These are phyloP conservation scores for Luvunga scandens DNA, from an alignment of 345 rosid genomes.

Conservation along the genomic window DNA sequence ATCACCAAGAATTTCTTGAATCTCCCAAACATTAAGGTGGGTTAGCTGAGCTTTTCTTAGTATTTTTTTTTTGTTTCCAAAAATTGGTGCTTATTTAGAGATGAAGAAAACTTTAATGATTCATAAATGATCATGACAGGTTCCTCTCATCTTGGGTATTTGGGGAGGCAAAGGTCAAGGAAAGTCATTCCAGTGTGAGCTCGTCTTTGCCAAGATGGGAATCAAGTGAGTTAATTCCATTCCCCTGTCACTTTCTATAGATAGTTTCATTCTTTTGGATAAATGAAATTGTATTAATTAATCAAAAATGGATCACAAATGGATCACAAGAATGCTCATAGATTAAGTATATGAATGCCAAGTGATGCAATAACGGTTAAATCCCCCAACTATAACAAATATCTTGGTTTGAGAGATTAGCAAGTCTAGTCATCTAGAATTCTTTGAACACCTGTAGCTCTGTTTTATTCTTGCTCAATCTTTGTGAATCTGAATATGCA, in stretches of 20 bases:
- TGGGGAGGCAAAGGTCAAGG: slow-evolving; percentile 75
- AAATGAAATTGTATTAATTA: background rate
- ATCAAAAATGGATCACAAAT: background rate
- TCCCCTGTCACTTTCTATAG: background rate
- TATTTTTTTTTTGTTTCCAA: background rate
- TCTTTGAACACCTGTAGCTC: no score
- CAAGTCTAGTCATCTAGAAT: background rate
- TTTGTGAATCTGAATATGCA: slow-evolving; percentile 11
- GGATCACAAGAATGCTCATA: background rate
- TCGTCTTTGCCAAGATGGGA: slow-evolving; percentile 60
- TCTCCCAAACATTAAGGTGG: slow-evolving; percentile 52
- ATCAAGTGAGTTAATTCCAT: slow-evolving; percentile 35
- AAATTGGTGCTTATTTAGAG: background rate
- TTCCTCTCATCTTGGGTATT: slow-evolving; percentile 52
- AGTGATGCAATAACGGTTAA: background rate
- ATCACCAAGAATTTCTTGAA: slow-evolving; percentile 55
- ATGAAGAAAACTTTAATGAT: background rate
- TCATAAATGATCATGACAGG: slow-evolving; percentile 19
- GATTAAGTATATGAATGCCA: background rate
- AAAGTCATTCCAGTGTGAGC: slow-evolving; percentile 62
- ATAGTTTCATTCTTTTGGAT: background rate
- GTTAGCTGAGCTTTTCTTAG: background rate
- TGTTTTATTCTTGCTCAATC: background rate
- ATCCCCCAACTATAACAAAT: background rate
- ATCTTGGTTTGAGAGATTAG: background rate